phyloP scores from a whole-genome alignment of 139 green algal genomes.

The Coelastrella sp. region DNA sequence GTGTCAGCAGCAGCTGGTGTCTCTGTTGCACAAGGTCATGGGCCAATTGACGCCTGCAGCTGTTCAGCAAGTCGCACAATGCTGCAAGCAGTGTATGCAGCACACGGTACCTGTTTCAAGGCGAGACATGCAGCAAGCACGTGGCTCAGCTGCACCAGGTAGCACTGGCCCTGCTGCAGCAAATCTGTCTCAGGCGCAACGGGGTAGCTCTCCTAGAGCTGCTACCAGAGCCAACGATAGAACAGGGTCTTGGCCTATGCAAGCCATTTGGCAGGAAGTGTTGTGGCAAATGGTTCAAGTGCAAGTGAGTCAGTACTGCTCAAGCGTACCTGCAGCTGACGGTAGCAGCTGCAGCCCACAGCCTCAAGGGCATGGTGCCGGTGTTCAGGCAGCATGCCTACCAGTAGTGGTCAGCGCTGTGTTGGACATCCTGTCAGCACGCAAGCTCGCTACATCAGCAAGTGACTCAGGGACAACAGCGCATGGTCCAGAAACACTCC shows the following conservation, averaged over 20 bases:
- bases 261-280: neutral
- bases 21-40: neutral
- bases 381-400: neutral
- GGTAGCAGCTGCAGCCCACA: too few relatives aligned
- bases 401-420: neutral
- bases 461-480: neutral
- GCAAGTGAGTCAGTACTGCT: neutral
- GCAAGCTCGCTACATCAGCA: neutral
- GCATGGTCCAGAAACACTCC: too few relatives aligned
- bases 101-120: neutral
- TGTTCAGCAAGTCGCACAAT: constrained; percentile 10
- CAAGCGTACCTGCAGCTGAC: too few relatives aligned
- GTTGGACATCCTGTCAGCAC: neutral
- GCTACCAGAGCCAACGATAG: too few relatives aligned
- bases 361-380: neutral
- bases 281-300: neutral
- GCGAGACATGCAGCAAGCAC: too few relatives aligned
- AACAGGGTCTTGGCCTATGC: neutral
- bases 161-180: too few relatives aligned
- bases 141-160: too few relatives aligned
- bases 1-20: constrained; percentile 3
- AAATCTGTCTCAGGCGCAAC: too few relatives aligned
- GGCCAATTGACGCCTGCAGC: neutral
- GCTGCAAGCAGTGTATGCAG: neutral
- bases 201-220: too few relatives aligned